phyloP scores from a whole-genome alignment of 176 grass and related monocot genomes.

The Hordeum vulgare region DNA sequence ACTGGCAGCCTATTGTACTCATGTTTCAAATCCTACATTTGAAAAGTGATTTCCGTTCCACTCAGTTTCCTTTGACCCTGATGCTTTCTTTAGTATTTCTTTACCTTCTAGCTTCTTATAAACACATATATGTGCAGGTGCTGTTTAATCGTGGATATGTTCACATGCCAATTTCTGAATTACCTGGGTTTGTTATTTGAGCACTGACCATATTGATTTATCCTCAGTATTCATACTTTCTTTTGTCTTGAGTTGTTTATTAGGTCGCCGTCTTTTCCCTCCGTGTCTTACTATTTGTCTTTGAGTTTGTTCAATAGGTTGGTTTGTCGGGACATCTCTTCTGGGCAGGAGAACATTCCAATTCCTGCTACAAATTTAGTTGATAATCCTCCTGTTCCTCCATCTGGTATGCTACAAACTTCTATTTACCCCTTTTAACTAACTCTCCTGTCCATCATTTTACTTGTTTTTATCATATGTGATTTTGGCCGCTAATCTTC shows the following conservation, averaged over 20 bases:
- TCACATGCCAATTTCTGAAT: conserved; percentile 45
- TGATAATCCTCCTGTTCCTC: conserved; percentile 57
- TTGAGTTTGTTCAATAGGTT: conserved; percentile 27
- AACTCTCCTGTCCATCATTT: not conserved
- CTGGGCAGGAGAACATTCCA: conserved; percentile 47
- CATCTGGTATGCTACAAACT: conserved; percentile 37
- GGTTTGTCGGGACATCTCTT: conserved; percentile 55
- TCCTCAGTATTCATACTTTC: not conserved
- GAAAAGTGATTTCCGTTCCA: not conserved
- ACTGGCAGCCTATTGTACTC: not conserved
- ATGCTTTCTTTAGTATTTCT: conserved; percentile 2
- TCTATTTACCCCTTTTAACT: not conserved
- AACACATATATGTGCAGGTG: conserved; percentile 29
- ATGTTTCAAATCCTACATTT: not conserved
- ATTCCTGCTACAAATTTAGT: conserved; percentile 73
- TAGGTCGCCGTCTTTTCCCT: not conserved
- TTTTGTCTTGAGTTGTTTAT: not conserved
- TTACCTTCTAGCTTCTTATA: not conserved
- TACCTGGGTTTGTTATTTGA: conserved; percentile 48
- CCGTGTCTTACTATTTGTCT: not conserved
- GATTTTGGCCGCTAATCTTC: not conserved
- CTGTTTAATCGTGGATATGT: conserved; percentile 40
- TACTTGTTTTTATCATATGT: conserved; percentile 7
- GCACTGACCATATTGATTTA: not conserved
- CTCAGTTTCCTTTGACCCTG: not conserved